phyloP scores from a whole-genome alignment of 176 grass and related monocot species.

The Otatea glauca region DNA sequence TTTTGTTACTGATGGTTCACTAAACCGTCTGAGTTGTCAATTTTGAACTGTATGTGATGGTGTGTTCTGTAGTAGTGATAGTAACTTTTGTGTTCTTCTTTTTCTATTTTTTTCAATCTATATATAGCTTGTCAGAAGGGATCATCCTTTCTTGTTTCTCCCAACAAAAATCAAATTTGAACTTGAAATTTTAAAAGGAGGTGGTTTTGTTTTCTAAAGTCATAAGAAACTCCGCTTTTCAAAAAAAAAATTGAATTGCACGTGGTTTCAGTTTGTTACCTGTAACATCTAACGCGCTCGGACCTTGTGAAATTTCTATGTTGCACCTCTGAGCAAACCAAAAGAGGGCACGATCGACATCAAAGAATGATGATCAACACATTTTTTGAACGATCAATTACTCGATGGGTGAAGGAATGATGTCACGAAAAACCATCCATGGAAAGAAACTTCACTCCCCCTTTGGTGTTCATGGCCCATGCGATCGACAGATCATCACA shows the following conservation, averaged over 20 bases:
- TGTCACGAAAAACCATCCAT: background rate
- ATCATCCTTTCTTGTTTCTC: too few relatives aligned
- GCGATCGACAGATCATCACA: constrained; percentile 12
- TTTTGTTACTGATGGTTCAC: too few relatives aligned
- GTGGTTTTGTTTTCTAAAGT: background rate
- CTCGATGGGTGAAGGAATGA: background rate
- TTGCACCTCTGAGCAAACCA: background rate
- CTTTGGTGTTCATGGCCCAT: background rate
- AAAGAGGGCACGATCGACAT: background rate
- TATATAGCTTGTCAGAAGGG: too few relatives aligned
- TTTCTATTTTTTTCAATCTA: too few relatives aligned
- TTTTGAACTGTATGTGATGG: too few relatives aligned
- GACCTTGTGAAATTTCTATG: background rate
- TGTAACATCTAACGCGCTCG: background rate
- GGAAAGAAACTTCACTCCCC: constrained; percentile 11
- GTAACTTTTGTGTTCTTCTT: too few relatives aligned
- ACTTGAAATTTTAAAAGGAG: background rate
- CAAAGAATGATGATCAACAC: background rate
- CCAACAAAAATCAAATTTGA: too few relatives aligned
- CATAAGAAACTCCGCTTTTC: background rate
- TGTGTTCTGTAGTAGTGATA: too few relatives aligned
- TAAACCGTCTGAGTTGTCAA: too few relatives aligned
- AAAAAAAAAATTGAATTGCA: background rate
- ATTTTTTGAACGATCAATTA: background rate
- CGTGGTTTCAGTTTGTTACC: background rate